Conservation (phyloP, 495 filamentous ascomycete species). For the Talaromyces stipitatus region DNA sequence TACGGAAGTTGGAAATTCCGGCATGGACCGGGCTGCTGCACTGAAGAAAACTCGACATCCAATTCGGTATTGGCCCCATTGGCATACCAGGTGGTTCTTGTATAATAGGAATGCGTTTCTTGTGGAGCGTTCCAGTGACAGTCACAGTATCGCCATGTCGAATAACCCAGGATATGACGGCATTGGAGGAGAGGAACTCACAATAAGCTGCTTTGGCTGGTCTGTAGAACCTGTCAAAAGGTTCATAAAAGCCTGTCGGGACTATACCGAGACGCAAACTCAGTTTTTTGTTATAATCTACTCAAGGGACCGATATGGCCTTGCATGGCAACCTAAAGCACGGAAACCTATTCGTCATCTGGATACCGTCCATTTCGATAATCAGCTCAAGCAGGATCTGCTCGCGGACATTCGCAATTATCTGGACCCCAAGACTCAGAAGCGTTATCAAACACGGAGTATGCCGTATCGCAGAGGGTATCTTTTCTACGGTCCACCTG, state of each 20-base stretch:
- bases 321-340: constrained; percentile 4
- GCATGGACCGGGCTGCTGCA: constrained; percentile 1
- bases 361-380: constrained; percentile 76
- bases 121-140: neutral
- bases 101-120: neutral
- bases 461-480: constrained; percentile 57
- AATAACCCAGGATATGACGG: neutral
- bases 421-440: constrained; percentile 5
- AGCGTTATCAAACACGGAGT: constrained; percentile 44
- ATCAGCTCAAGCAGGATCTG: constrained; percentile 60
- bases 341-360: constrained; percentile 47
- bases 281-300: constrained; percentile 4
- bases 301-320: constrained; percentile 4
- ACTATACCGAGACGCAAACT: constrained; percentile 1
- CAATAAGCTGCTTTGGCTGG: constrained; percentile 5
- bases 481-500: constrained; percentile 59
- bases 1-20: neutral
- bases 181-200: constrained; percentile 2
- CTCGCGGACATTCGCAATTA: constrained; percentile 24
- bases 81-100: constrained; percentile 2
- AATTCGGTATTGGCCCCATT: neutral
- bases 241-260: constrained; percentile 3
- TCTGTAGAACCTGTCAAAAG: neutral
- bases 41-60: constrained; percentile 3
- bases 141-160: neutral